These are phyloP conservation scores for Theobroma grandiflorum DNA, from an alignment of 441 rosid species.

Conservation along the genomic window DNA sequence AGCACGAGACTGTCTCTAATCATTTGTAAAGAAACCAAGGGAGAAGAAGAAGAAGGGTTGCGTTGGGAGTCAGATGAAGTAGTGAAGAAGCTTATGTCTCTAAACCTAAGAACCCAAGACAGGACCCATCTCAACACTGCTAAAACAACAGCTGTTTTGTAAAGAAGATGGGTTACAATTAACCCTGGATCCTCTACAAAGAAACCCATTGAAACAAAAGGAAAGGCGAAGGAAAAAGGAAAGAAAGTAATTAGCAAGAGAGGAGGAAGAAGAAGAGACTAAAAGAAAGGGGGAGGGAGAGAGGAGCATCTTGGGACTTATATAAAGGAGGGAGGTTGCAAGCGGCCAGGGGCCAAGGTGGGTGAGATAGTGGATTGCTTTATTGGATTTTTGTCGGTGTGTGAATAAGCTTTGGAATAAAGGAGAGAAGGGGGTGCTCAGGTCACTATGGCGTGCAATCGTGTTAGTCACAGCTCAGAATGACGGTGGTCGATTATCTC, in stretches of 20 bases:
- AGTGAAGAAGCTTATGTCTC: constrained; percentile 42
- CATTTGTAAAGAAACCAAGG: constrained; percentile 44
- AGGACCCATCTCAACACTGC: constrained; percentile 80
- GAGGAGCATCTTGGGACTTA: constrained; percentile 31
- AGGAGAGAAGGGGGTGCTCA: constrained; percentile 16
- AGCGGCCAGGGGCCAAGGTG: constrained; percentile 38
- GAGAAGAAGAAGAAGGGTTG: constrained; percentile 23
- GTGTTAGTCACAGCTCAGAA: constrained; percentile 30
- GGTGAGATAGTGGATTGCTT: constrained; percentile 32
- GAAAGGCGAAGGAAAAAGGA: neutral
- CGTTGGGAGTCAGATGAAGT: constrained; percentile 22
- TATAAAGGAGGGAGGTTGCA: neutral
- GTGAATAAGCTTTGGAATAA: constrained; percentile 20
- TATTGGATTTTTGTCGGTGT: constrained; percentile 18
- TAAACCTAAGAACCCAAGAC: constrained; percentile 57
- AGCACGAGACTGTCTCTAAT: constrained; percentile 61
- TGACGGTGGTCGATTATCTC: constrained; percentile 32
- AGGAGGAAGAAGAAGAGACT: neutral
- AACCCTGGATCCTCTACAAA: constrained; percentile 68
- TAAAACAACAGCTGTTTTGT: constrained; percentile 71
- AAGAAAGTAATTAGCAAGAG: neutral
- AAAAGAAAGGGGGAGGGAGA: constrained; percentile 41
- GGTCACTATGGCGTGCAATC: constrained; percentile 36
- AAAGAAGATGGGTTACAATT: constrained; percentile 59
- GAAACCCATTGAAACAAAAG: constrained; percentile 52